Conservation (phyloP, 2,329 filamentous ascomycete genomes). For the Tolypocladium sp. region DNA sequence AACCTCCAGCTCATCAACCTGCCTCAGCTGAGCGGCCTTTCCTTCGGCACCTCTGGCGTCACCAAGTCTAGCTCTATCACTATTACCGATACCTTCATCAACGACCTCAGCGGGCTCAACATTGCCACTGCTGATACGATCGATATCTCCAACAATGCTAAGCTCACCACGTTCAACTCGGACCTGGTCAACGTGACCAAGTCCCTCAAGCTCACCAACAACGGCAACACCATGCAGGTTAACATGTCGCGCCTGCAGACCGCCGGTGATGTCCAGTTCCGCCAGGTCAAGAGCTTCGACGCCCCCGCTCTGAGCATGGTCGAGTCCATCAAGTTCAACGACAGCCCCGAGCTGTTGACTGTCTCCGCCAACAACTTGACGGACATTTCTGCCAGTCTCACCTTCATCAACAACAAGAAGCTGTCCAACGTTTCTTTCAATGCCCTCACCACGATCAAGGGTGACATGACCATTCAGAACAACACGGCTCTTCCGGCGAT, state of each 20-base stretch:
- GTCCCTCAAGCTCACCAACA: conserved; percentile 66
- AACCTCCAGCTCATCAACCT: conserved; percentile 66
- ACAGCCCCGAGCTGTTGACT: conserved; percentile 65
- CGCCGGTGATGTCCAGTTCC: conserved; percentile 43
- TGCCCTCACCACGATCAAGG: conserved; percentile 56
- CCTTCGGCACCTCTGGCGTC: conserved; percentile 47
- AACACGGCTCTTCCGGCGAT: conserved; percentile 67
- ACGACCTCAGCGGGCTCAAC: conserved; percentile 70
- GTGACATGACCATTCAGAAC: conserved; percentile 81
- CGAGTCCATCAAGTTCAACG: conserved; percentile 69
- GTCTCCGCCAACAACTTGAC: conserved; percentile 46
- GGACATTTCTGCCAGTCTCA: conserved; percentile 47
- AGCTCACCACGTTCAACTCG: conserved; percentile 67
- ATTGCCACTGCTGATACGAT: conserved; percentile 63
- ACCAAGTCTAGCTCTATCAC: conserved; percentile 57
- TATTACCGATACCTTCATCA: conserved; percentile 82
- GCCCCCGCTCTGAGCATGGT: conserved; percentile 65
- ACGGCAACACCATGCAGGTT: conserved; percentile 63
- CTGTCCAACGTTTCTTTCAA: conserved; percentile 71
- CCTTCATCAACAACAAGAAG: conserved; percentile 53
- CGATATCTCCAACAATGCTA: conserved; percentile 84
- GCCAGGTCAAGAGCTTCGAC: conserved; percentile 65
- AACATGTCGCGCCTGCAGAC: conserved; percentile 69
- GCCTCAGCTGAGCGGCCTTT: conserved; percentile 42
- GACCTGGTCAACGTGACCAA: conserved; percentile 68